Base-by-base conservation (phyloP, 2,329 filamentous ascomycete genomes). In the Mycocentrospora acerina region DNA sequence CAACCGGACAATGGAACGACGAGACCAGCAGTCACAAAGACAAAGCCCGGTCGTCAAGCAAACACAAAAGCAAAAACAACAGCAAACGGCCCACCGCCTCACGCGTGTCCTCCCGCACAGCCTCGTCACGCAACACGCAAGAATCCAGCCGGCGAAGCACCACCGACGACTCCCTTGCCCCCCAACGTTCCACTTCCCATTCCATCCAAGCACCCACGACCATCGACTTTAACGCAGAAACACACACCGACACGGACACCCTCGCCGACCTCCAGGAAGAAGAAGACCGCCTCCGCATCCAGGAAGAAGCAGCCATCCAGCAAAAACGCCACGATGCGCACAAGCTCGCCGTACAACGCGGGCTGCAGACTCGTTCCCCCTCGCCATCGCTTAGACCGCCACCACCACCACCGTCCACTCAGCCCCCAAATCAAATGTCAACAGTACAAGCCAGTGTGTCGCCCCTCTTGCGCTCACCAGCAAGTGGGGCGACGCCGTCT, bases 11-110 rank as follows among this genome's bases (percentile, higher is more conserved):
- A 19, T 72, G 71, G 28, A 72, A 72, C 12, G 89, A 93, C 40
- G 86, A 89, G 57, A 78, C 79, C 30, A 84, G 83, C 51, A 90
- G 85, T 55, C 80, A 77, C 30, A 85, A 78, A 47, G 82, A 70
- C 35, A 82, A n/a, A n/a, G n/a, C n/a, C n/a, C n/a, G n/a, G n/a
- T n/a, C n/a, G n/a, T n/a, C n/a, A n/a, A n/a, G n/a, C n/a, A n/a
- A n/a, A n/a, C n/a, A 77, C 48, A 81, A 71, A 8, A 46, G 55
- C 9, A 57, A 55, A 11, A 55, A 32, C 66, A 71, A 53, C 24
- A 60, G 51, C 42, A 73, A 71, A 44, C 51, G 69, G 11, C 67
- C 73, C 12, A 73, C 72, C 7, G 71, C 67, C 1, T 77, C 75
- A 19, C 73, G 72, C 32, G 49, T 71, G 31, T 75, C 69, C 6